Base-by-base conservation (phyloP, 805 yeast genomes). In the Saturnispora diversa region DNA sequence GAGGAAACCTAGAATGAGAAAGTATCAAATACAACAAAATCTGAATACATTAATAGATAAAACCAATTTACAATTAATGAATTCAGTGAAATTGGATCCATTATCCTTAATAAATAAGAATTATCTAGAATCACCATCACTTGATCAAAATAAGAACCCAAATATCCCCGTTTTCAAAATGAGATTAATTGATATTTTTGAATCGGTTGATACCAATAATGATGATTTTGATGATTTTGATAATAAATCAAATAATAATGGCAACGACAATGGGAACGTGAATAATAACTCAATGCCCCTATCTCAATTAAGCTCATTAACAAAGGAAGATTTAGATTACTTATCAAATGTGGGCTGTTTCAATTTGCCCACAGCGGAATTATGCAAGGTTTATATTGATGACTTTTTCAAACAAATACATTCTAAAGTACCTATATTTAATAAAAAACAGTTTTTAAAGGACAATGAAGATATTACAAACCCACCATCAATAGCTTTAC, bases 361-460 rank as follows among this genome's bases (percentile, higher is more conserved):
- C 51, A 60, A 74, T 35, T 58, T 84, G 17, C 94, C 94, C 1
- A 68, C 73, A 4, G 60, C 68, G 30, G 75, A 70, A 8, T 62
- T 80, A 12, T 71, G 79, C 41, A 72, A 72, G 48, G 81, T 74
- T 47, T 65, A 80, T 42, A 69, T 84, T 25, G 66, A 75, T 33
- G 59, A 70, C 37, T 84, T 71, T 58, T 84, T 84, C 50, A 71
- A 68, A 31, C 68, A 69, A 44, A 69, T 80, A 21, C 84, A 83
- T 50, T 85, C 86, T 1, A 57, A 72, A 27, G 69, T 76, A 56
- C 94, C 94, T 5, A 70, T 83, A 20, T 59, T 84, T 36, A 75
- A 80, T 59, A 65, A 79, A 39, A 64, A 73, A 1, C 68, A 70
- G 53, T 84, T 84, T 56, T 66, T 80, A 74, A 56, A 63, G 32